These are phyloP conservation scores for Coemansia guatemalensis DNA, from an alignment of 192 early-diverging fungal species.

Conservation along the genomic window DNA sequence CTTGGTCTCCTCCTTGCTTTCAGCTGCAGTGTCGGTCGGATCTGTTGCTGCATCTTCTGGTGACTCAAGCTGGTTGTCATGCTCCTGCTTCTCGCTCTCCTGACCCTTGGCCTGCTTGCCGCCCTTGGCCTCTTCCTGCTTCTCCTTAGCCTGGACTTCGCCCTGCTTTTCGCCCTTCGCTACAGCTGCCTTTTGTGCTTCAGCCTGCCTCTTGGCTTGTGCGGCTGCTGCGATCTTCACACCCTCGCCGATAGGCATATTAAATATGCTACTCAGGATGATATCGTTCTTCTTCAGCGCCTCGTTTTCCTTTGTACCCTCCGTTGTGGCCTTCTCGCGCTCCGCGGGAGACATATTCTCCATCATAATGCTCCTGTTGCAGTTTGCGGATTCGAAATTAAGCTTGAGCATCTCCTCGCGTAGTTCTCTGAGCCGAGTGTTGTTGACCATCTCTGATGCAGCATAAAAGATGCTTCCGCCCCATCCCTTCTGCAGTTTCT, in stretches of 20 bases:
- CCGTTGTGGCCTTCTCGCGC: slow-evolving; percentile 53
- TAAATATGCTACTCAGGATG: slow-evolving; percentile 49
- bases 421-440: slow-evolving; percentile 58
- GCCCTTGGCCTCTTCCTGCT: slow-evolving; percentile 18
- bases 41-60: slow-evolving; percentile 3
- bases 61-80: slow-evolving; percentile 24
- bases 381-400: slow-evolving; percentile 46
- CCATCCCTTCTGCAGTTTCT: slow-evolving; percentile 78
- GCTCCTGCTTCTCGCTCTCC: slow-evolving; percentile 6
- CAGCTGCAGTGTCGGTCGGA: background rate
- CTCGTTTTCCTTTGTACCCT: slow-evolving; percentile 56
- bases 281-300: slow-evolving; percentile 43
- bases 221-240: slow-evolving; percentile 44
- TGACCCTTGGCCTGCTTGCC: slow-evolving; percentile 33
- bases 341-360: slow-evolving; percentile 50
- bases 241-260: slow-evolving; percentile 51
- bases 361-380: slow-evolving; percentile 32
- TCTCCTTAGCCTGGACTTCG: slow-evolving; percentile 48
- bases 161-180: slow-evolving; percentile 30
- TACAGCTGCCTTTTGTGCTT: slow-evolving; percentile 47
- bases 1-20: background rate
- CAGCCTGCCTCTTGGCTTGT: slow-evolving; percentile 42
- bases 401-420: slow-evolving; percentile 49
- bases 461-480: slow-evolving; percentile 80
- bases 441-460: slow-evolving; percentile 74